Base-by-base conservation (phyloP, 148 eudicot genomes). In the Rheum nobile region DNA sequence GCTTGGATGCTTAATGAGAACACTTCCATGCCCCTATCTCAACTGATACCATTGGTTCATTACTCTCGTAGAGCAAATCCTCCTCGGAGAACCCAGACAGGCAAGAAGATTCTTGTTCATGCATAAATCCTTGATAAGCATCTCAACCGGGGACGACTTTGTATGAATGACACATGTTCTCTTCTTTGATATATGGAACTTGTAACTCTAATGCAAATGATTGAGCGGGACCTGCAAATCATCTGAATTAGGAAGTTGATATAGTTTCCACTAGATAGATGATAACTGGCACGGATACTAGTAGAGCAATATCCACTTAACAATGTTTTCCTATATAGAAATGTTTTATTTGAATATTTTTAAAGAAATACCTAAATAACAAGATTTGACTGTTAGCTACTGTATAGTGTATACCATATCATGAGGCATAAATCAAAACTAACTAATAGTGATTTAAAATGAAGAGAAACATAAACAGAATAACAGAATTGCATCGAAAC, bases 1-100 rank as follows among this genome's bases (percentile, higher is more conserved):
- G 78, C 85, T 90, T 0, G 99, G 99, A 76, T 95, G 99, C 76
- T 96, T 79, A 79, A 95, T 88, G 63, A 95, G 97, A 55, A 95
- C 90, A 85, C 97, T 95, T 77, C 99, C 99, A 82, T 95, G 99
- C 42, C 99, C n/a, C 99, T 81, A 95, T 87, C 85, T 95, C 99
- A 83, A 95, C 97, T 26, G 99, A 95, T 35, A 90, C 99, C 97
- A 91, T 91, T 6, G 99, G 92, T 46, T 78, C 86, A 77, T 91
- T 91, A 79, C 86, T 90, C 81, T 88, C 97, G 29, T 84, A 82
- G 63, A 95, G 96, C 85, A 95, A 90, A 75, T 90, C 97, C 41
- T 91, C 97, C 80, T 95, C 99, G 21, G 97, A 87, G 68, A 89
- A 90, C 69, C 78, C 87, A 68, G 99, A 90, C 71, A 90, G 74